Evolutionary conservation across 768 basidiomycete species (phyloP).

Genomic region (Terana coerulea): DNA sequence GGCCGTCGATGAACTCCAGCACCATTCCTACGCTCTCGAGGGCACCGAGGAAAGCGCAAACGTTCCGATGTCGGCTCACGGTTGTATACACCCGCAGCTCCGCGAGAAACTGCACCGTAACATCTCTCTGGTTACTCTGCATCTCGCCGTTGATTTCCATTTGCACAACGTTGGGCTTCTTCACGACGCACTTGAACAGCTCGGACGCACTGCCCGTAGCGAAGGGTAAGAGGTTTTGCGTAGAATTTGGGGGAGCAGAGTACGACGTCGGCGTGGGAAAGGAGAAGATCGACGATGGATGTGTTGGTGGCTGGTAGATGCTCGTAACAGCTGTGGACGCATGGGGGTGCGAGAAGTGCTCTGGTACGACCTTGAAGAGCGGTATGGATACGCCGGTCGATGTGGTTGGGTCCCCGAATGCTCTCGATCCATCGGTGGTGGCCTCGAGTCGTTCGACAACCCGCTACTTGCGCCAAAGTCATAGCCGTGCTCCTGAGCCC

Average conservation of each 20-base stretch:
- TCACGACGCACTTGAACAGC: slow-evolving; percentile 83
- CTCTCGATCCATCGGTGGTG: not conserved
- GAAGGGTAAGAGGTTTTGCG: slow-evolving; percentile 64
- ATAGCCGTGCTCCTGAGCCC: too few relatives aligned
- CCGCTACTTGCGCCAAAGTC: too few relatives aligned
- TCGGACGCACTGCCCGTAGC: slow-evolving; percentile 83
- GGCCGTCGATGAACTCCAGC: slow-evolving; percentile 78
- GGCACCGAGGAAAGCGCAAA: slow-evolving; percentile 77
- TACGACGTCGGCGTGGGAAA: slow-evolving; percentile 80
- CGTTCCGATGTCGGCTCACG: slow-evolving; percentile 70
- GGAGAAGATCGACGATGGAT: slow-evolving; percentile 76
- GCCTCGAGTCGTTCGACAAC: not conserved
- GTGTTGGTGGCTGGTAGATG: slow-evolving; percentile 62
- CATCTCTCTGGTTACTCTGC: slow-evolving; percentile 81
- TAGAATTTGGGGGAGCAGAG: slow-evolving; percentile 74
- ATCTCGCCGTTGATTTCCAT: slow-evolving; percentile 89
- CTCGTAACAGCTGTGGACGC: slow-evolving; percentile 45
- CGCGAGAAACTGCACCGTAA: slow-evolving; percentile 82
- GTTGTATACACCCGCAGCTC: slow-evolving; percentile 86
- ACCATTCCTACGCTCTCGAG: slow-evolving; percentile 88
- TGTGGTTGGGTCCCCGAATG: not conserved
- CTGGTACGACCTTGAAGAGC: slow-evolving; percentile 18
- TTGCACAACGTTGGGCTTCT: slow-evolving; percentile 80
- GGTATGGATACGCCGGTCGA: slow-evolving; percentile 8
- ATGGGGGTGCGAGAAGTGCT: slow-evolving; percentile 49